A percentile compares a stretch with the other conserved stretches of the same genome.
Conservation (phyloP, 345 rosid species). For the Dimocarpus longan region DNA sequence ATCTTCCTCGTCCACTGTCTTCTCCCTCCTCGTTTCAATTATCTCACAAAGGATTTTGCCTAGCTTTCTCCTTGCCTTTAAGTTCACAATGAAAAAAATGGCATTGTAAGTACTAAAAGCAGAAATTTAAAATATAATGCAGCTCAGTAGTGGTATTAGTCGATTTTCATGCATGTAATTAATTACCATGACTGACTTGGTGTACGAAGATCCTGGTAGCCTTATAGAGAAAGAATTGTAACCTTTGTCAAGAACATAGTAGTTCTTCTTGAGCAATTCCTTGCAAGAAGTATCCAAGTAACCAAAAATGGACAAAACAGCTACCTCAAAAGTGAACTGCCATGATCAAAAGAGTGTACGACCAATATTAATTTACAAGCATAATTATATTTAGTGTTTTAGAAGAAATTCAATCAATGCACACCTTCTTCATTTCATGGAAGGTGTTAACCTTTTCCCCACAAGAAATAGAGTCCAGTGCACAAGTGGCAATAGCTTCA, state of each 20-base stretch:
- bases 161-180: not conserved
- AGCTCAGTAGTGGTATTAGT: not conserved
- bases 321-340: conserved; percentile 50
- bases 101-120: not conserved
- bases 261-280: conserved; percentile 35
- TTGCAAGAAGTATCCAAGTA: conserved; percentile 33
- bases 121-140: not conserved
- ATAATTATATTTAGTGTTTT: not conserved
- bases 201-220: conserved; percentile 4
- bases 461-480: conserved; percentile 31
- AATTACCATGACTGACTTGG: conserved; percentile 6
- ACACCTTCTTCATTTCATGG: conserved; percentile 53
- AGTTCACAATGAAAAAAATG: not conserved
- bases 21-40: conserved; percentile 39
- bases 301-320: conserved; percentile 48
- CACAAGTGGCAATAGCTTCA: conserved; percentile 36
- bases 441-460: conserved; percentile 43
- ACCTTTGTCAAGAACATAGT: conserved; percentile 30
- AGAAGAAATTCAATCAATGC: not conserved
- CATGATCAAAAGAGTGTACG: not conserved
- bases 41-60: conserved; percentile 29
- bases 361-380: not conserved
- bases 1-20: conserved; percentile 35
- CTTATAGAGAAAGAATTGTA: conserved; percentile 35
- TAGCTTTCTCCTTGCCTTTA: conserved; percentile 42